Evolutionary conservation across 140 eudicot species (phyloP).

Genomic region (Anethum foeniculum): DNA sequence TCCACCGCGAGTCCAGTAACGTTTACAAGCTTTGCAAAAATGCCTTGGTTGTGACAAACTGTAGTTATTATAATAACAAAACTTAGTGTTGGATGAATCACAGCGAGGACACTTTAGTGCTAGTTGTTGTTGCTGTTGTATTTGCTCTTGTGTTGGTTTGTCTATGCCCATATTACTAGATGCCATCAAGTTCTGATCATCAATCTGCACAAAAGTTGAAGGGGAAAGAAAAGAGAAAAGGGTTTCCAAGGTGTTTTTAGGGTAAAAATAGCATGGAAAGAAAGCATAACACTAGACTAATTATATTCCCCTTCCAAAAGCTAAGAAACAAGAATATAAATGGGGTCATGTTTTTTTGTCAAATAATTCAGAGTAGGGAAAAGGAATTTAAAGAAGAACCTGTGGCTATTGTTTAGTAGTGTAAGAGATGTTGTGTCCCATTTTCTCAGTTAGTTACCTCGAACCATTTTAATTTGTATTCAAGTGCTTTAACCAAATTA

Average conservation of each 20-base stretch:
- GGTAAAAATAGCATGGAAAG: constrained; percentile 22
- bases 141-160: constrained; percentile 36
- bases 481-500: not conserved
- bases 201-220: constrained; percentile 18
- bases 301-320: constrained; percentile 57
- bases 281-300: constrained; percentile 13
- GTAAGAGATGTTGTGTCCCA: constrained; percentile 27
- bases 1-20: constrained; percentile 95
- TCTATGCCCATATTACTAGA: constrained; percentile 32
- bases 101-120: constrained; percentile 79
- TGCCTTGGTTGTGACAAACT: constrained; percentile 88
- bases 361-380: constrained; percentile 40
- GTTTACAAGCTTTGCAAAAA: constrained; percentile 85
- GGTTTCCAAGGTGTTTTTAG: constrained; percentile 20
- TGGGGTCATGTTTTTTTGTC: constrained; percentile 56
- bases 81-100: constrained; percentile 82
- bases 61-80: constrained; percentile 92
- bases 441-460: constrained; percentile 24
- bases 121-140: constrained; percentile 26
- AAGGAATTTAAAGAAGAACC: constrained; percentile 28
- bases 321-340: constrained; percentile 49
- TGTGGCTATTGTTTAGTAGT: constrained; percentile 54
- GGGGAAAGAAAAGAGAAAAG: constrained; percentile 16
- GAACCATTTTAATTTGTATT: constrained; percentile 17
- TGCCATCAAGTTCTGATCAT: constrained; percentile 34